Conservation (phyloP, 2,329 filamentous ascomycete genomes). For the Trichoderma afroharzianum region DNA sequence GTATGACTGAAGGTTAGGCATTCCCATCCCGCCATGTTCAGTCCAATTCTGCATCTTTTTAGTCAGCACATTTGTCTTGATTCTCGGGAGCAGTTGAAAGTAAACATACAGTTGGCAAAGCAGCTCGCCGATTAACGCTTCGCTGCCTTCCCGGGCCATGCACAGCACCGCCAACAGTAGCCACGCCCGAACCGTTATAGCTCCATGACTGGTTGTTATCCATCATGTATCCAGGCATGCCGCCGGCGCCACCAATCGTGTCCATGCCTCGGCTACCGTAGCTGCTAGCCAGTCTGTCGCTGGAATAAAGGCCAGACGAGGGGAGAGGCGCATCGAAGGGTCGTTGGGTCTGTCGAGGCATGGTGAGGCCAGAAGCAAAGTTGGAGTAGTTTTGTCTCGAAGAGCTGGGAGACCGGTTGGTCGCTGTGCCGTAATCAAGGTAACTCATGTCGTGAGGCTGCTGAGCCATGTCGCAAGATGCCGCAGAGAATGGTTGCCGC, state of each 20-base stretch:
- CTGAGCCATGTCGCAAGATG: conserved; percentile 38
- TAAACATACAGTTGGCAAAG: conserved; percentile 68
- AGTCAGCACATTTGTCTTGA: background rate
- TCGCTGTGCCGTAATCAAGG: conserved; percentile 60
- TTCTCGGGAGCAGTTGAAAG: background rate
- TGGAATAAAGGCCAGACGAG: conserved; percentile 63
- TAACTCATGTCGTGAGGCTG: conserved; percentile 62
- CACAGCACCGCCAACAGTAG: conserved; percentile 59
- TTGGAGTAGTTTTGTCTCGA: conserved; percentile 56
- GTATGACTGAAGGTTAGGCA: conserved; percentile 38
- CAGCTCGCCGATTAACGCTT: conserved; percentile 52
- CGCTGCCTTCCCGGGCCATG: conserved; percentile 59
- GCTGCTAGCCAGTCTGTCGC: conserved; percentile 62
- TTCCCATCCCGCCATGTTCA: conserved; percentile 43
- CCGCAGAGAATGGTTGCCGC: conserved; percentile 24
- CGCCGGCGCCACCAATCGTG: conserved; percentile 37
- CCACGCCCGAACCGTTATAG: conserved; percentile 64
- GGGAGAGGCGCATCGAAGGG: conserved; percentile 71
- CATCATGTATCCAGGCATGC: conserved; percentile 49
- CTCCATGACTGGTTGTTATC: conserved; percentile 80
- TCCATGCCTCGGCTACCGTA: conserved; percentile 58
- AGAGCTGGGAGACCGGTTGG: conserved; percentile 66
- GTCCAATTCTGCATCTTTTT: conserved; percentile 45
- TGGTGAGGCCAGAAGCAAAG: conserved; percentile 48
- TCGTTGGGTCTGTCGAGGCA: conserved; percentile 58